Base-by-base conservation (phyloP, 805 yeast species). In the Scheffersomyces ergatensis region DNA sequence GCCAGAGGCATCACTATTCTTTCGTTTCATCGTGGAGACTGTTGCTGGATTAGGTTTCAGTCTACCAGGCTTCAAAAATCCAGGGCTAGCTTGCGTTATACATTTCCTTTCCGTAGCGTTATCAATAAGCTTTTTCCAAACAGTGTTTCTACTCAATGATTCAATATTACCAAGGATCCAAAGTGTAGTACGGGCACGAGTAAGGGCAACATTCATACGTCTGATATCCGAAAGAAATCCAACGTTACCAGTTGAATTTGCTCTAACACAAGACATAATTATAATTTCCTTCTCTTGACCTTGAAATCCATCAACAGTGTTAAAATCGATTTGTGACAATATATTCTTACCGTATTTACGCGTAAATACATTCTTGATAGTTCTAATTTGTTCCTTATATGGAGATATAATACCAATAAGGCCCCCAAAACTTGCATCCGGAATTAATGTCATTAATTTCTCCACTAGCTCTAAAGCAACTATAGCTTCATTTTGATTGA, bases 141-240 rank as follows among this genome's bases (percentile, higher is more conserved):
- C 79, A 18, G 68, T 68, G 56, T 89, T 85, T 39, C 77, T 65
- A 5, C 58, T 51, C 48, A 92, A 74, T 1, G 95, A 80, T n/a
- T 71, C 66, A 23, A 73, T 77, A 51, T 86, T 82, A 16, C 99
- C 99, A 13, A 95, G 62, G 42, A 93, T 82, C 98, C 98, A 93
- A 48, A 93, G 67, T 0, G 98, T 85, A 1, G 95, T 76, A 50
- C 84, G 79, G 0, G 98, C 97, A 68, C 99, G 85, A 1, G 98
- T 92, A 27, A 93, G 66, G 0, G 97, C 98, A 39, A 93, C 99
- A 62, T 93, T 93, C 96, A 93, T 88, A 69, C 99, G 86, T 48
- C 99, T 77, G 29, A 83, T 76, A 63, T 93, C 99, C 35, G 85
- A 83, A 58, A 93, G 74, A 64, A 93, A 93, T 14, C 98, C 99